Percentiles rank a stretch among this genome's conserved stretches.
These are phyloP conservation scores for Silene coronaria DNA, from an alignment of 179 eudicot species.

Conservation along the genomic window DNA sequence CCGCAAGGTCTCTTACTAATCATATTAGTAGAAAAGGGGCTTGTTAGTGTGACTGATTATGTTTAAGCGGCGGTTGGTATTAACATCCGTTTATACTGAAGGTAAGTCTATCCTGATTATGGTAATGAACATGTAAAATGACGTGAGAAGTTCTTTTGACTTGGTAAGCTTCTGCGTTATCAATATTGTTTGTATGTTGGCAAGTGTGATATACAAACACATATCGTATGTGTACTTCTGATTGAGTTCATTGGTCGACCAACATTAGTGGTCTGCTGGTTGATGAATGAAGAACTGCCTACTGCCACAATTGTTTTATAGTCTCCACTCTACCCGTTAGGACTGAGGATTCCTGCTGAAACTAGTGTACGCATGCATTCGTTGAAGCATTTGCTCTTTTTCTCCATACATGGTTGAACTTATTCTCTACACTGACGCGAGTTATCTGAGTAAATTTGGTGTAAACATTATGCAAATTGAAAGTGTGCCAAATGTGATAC, in stretches of 20 bases:
- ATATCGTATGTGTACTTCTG: background rate
- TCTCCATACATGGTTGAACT: background rate
- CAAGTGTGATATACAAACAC: background rate
- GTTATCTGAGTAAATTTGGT: no score
- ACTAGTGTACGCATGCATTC: background rate
- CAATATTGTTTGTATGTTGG: background rate
- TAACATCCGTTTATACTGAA: background rate
- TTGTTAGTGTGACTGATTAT: background rate
- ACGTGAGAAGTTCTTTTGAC: background rate
- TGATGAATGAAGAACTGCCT: background rate
- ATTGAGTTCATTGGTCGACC: background rate
- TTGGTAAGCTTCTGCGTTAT: background rate
- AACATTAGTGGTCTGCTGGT: background rate
- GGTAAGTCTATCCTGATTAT: background rate
- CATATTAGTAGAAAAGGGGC: background rate
- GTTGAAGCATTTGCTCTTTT: constrained; percentile 4
- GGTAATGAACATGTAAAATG: background rate
- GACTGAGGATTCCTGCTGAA: background rate
- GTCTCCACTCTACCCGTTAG: background rate
- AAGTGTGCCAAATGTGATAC: background rate
- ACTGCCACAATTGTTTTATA: no score
- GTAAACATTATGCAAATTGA: background rate
- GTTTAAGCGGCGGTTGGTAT: background rate
- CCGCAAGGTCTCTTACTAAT: background rate
- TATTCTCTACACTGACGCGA: background rate